Percentiles rank a stretch among this genome's conserved stretches.
phyloP scores from a whole-genome alignment of 345 rosid genomes.

The Salix brachista region DNA sequence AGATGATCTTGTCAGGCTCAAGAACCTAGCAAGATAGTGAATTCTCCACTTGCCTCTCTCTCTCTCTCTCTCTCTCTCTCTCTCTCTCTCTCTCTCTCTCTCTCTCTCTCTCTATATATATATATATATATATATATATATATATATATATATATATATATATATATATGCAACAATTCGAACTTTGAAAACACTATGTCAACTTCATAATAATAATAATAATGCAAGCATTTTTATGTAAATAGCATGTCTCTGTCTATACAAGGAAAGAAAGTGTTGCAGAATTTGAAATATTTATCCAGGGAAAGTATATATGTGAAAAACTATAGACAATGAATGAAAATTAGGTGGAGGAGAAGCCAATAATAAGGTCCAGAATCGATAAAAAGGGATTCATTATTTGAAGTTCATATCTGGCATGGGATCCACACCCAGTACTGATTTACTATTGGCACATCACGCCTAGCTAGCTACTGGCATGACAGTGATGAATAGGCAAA shows the following conservation, averaged over 20 bases:
- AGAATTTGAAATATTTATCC: not conserved
- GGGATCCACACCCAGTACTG: conserved; percentile 17
- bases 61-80: not conserved
- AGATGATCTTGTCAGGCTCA: not conserved
- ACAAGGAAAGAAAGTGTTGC: not conserved
- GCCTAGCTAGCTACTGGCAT: not conserved
- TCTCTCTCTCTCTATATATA: no score
- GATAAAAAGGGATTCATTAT: not conserved
- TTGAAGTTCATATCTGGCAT: conserved; percentile 2
- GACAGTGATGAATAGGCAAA: not conserved
- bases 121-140: no score
- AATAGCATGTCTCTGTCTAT: not conserved
- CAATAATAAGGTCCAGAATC: not conserved
- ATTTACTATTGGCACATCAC: not conserved
- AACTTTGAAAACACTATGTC: not conserved
- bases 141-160: no score
- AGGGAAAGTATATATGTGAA: not conserved
- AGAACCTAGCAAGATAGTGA: not conserved
- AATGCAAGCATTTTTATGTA: not conserved
- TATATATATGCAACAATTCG: not conserved
- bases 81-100: no score
- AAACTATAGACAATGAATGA: not conserved
- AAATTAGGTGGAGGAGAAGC: not conserved
- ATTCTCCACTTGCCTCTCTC: not conserved
- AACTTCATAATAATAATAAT: not conserved